Percentiles rank a stretch among this genome's conserved stretches.
These are phyloP conservation scores for Canna indica DNA, from an alignment of 176 grass and related monocot species.

Conservation along the genomic window DNA sequence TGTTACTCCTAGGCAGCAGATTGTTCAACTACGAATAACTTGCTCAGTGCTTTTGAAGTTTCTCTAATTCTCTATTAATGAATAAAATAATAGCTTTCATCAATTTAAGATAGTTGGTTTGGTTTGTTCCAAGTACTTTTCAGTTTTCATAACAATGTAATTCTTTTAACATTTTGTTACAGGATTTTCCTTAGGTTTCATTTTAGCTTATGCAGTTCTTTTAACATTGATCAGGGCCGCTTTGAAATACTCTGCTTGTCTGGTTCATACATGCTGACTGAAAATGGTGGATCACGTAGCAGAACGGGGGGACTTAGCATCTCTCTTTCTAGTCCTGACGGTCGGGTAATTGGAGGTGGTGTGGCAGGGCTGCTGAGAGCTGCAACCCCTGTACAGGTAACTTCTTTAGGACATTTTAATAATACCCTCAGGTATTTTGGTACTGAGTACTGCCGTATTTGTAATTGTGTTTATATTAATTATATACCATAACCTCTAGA, in stretches of 20 bases:
- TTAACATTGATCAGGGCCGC: slow-evolving; percentile 38
- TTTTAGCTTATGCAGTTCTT: neutral
- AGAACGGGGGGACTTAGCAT: slow-evolving; percentile 40
- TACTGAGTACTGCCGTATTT: neutral
- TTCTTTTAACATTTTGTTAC: too few relatives aligned
- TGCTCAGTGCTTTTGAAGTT: too few relatives aligned
- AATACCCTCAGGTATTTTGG: neutral
- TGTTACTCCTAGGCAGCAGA: too few relatives aligned
- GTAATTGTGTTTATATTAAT: neutral
- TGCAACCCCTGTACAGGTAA: slow-evolving; percentile 80
- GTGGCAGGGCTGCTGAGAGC: slow-evolving; percentile 61
- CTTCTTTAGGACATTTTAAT: neutral
- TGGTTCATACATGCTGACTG: slow-evolving; percentile 64
- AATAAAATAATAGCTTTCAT: too few relatives aligned
- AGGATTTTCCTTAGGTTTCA: too few relatives aligned
- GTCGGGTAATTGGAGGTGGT: slow-evolving; percentile 68
- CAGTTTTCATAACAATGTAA: too few relatives aligned
- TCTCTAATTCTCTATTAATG: too few relatives aligned
- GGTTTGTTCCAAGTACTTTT: too few relatives aligned
- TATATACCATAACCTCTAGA: neutral
- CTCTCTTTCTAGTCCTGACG: slow-evolving; percentile 59
- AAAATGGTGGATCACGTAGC: slow-evolving; percentile 38
- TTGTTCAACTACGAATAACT: too few relatives aligned
- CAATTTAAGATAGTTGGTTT: too few relatives aligned
- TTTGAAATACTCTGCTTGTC: slow-evolving; percentile 86